A percentile compares a stretch with the other conserved stretches of the same genome.
These are phyloP conservation scores for Priceomyces castillae DNA, from an alignment of 805 yeast species.

Conservation along the genomic window DNA sequence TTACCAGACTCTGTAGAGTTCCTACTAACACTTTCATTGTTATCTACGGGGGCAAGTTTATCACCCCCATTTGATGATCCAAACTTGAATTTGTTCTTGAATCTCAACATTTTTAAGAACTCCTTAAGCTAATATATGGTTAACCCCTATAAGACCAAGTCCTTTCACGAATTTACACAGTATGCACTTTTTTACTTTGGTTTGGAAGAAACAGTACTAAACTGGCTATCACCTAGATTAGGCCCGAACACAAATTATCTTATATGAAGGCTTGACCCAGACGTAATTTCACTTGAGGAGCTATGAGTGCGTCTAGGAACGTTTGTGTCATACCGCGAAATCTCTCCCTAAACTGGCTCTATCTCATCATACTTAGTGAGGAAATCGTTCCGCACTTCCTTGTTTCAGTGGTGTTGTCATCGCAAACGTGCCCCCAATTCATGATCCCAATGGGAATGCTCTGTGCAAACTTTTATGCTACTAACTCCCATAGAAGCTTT, in stretches of 20 bases:
- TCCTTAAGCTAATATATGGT: background rate
- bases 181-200: background rate
- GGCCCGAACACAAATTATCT: conserved; percentile 1
- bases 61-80: conserved; percentile 21
- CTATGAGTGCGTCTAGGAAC: too few relatives aligned
- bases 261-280: background rate
- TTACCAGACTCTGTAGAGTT: conserved; percentile 25
- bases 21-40: conserved; percentile 13
- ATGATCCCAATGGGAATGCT: too few relatives aligned
- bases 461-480: too few relatives aligned
- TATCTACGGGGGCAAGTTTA: conserved; percentile 7
- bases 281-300: background rate
- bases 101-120: conserved; percentile 23
- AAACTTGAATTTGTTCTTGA: conserved; percentile 34
- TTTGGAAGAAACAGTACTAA: background rate
- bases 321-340: too few relatives aligned
- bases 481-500: too few relatives aligned
- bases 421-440: too few relatives aligned
- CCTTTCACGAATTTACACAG: too few relatives aligned
- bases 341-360: too few relatives aligned
- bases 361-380: too few relatives aligned
- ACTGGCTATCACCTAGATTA: conserved; percentile 1
- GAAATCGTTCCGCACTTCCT: too few relatives aligned
- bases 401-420: too few relatives aligned
- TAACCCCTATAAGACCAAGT: background rate